Evolutionary conservation across 2,329 filamentous ascomycete genomes (phyloP), one percentile per base, ranked within the genome.

Genomic region (Sclerotinia spermophila): DNA sequence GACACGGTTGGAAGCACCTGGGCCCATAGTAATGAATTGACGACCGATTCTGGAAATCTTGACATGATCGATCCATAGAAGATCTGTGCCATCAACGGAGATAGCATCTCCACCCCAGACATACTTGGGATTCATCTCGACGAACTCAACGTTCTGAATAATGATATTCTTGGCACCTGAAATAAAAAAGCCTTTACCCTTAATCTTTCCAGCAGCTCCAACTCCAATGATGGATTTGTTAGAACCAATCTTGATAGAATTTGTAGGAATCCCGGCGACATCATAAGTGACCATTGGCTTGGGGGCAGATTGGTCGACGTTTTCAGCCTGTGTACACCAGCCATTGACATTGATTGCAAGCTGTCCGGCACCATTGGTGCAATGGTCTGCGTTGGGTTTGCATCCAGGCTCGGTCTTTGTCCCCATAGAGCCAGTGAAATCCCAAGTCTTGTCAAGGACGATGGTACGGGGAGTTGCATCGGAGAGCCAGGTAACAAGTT

Each of bases 101-200:
- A 88, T 86, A 53, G 83, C 86, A 77, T 88, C 86, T 68, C 86
- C 86, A 69, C 86, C 86, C 86, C 86, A 88, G 75, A 88, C 85
- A 75, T 87, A 86, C 77, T 85, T 76, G 24, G 86, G 83, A 81
- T 88, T 88, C 64, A 88, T 79, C 67, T 86, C 80, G 67, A 85
- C 86, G 76, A 87, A 82, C 68, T 84, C 82, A 69, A 87, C 80
- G 79, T 86, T 88, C 64, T 67, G 64, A 40, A 67, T 67, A 3
- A 67, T 67, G 35, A 67, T 56, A 10, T 67, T 44, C 3, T 27
- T 55, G 5, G 27, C 48, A 40, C 24, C 35, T 21, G 13, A 3
- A 17, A 67, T 42, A 6, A 8, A 33, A 6, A 67, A 44, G 11
- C 48, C 64, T 67, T 27, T 67, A 40, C 64, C 64, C 30, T 67